Percentiles rank a stretch among this genome's conserved stretches.
Conservation (phyloP, 2,329 filamentous ascomycete species). For the Pseudogymnoascus sp. region DNA sequence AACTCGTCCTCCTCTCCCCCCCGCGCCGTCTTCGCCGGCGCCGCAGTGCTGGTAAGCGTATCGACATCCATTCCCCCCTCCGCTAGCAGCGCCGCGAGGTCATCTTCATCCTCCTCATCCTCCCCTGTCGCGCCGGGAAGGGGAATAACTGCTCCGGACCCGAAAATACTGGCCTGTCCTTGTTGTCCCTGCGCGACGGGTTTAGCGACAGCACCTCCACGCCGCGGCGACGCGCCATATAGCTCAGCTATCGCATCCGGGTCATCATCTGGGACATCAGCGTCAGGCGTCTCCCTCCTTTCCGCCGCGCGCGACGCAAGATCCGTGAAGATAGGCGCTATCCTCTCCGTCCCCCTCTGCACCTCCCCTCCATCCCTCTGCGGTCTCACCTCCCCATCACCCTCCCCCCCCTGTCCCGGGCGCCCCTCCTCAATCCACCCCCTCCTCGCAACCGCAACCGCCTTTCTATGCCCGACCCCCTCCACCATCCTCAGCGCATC, state of each 20-base stretch:
- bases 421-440: slow-evolving; percentile 78
- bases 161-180: background rate
- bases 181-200: background rate
- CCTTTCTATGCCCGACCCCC: slow-evolving; percentile 80
- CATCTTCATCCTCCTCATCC: background rate
- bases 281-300: background rate
- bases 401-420: slow-evolving; percentile 34
- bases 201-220: background rate
- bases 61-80: background rate
- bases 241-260: background rate
- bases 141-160: background rate
- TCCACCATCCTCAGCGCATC: slow-evolving; percentile 88
- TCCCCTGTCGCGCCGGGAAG: background rate
- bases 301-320: background rate
- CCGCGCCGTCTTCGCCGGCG: background rate
- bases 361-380: slow-evolving; percentile 13
- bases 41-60: background rate
- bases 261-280: background rate
- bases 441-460: slow-evolving; percentile 63
- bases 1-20: background rate
- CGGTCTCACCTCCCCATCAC: slow-evolving; percentile 25
- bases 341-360: background rate
- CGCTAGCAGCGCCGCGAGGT: background rate
- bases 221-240: background rate
- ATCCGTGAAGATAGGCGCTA: background rate